Conservation (phyloP, 2,329 filamentous ascomycete species). For the Berkeleyomyces basicola region DNA sequence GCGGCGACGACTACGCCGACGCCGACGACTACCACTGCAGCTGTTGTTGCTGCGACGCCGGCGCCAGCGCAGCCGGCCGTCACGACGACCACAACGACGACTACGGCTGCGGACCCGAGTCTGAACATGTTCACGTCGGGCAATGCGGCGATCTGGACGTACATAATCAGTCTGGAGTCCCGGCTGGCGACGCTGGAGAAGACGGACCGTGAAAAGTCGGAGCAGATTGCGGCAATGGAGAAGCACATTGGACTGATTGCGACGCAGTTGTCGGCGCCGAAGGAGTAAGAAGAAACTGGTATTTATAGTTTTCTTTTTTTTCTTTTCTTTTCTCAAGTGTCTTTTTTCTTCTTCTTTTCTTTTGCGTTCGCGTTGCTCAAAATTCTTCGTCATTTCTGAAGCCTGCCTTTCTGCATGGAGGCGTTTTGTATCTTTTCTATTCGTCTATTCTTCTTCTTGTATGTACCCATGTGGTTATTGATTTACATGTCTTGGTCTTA, state of each 20-base stretch:
- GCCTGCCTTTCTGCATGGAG: too few relatives aligned
- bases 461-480: too few relatives aligned
- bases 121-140: slow-evolving; percentile 47
- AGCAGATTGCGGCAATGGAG: slow-evolving; percentile 22
- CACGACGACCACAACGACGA: slow-evolving; percentile 12
- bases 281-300: neutral
- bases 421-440: too few relatives aligned
- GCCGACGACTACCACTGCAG: neutral
- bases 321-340: neutral
- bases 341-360: neutral
- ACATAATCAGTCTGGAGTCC: slow-evolving; percentile 54
- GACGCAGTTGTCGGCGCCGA: slow-evolving; percentile 16
- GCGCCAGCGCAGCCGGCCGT: slow-evolving; percentile 33
- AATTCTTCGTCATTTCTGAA: neutral
- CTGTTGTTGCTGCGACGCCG: slow-evolving; percentile 39
- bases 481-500: too few relatives aligned
- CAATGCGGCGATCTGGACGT: slow-evolving; percentile 51
- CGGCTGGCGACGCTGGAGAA: slow-evolving; percentile 31
- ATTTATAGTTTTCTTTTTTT: neutral
- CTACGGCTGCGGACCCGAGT: slow-evolving; percentile 29
- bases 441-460: too few relatives aligned
- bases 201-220: slow-evolving; percentile 23
- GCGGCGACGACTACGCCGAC: slow-evolving; percentile 8
- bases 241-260: slow-evolving; percentile 22
- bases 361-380: neutral